Evolutionary conservation across 2,329 filamentous ascomycete species (phyloP), one percentile per base, ranked within the genome.

Genomic region (Pestalotiopsis sp.): DNA sequence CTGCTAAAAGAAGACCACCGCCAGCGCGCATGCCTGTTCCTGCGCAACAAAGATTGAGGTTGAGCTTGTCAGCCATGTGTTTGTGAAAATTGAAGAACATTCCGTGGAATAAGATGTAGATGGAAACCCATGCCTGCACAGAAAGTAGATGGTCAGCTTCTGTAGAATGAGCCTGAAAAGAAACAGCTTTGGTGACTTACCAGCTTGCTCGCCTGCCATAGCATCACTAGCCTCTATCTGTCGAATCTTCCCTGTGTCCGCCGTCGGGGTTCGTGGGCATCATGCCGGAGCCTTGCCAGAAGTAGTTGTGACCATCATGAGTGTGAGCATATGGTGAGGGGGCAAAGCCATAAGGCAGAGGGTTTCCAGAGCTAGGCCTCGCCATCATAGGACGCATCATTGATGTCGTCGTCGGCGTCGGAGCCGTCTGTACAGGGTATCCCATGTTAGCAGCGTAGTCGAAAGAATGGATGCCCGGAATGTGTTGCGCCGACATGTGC

Each of bases 401-500:
- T 52, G 68, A 59, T 23, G 65, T 66, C 31, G 23, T 71, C 65
- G 65, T 59, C 60, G 13, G 62, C 39, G 25, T 67, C 27, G 57
- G 72, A 69, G 17, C 70, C 52, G 71, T 72, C 69, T 78, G 75
- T 65, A 69, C 69, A 13, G 71, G 72, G 66, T 74, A 73, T 62
- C 63, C 69, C 68, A 72, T 72, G 73, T 78, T 77, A 78, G 76
- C 71, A 72, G 72, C 68, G 60, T 75, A 73, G 69, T 76, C 74
- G 71, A 75, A 72, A 2, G 74, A 70, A 58, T 74, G 74, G 56
- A 74, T 70, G 56, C 73, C 71, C 49, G 70, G 70, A 7, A 72
- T 71, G n/a, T 38, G 31, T 11, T 69, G 12, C 71, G 70, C 25
- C 25, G 71, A 57, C 58, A 68, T 67, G 36, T 11, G 14, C 27